Conservation (phyloP, 306 rosid genomes). For the Trifolium repens region DNA sequence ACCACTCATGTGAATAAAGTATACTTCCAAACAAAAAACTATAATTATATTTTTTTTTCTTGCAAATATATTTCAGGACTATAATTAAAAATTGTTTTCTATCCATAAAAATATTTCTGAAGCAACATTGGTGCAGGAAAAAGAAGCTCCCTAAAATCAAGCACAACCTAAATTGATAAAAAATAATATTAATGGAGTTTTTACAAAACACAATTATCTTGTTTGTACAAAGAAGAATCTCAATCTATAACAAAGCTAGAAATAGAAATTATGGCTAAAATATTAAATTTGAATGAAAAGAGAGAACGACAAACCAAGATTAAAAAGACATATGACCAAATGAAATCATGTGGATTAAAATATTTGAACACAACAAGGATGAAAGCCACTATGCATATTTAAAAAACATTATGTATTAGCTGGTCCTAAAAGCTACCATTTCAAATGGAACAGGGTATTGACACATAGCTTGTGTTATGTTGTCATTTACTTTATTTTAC, state of each 20-base stretch:
- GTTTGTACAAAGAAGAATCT: not conserved
- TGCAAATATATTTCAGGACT: too few species aligned
- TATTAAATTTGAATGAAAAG: not conserved
- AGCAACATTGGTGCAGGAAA: too few species aligned
- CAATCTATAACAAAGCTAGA: not conserved
- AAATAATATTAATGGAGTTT: not conserved
- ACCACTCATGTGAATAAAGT: too few species aligned
- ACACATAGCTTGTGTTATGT: slow-evolving; percentile 30
- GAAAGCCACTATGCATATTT: not conserved
- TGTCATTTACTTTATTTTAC: slow-evolving; percentile 16
- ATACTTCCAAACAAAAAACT: too few species aligned
- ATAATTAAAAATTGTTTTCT: too few species aligned
- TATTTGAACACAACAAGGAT: not conserved
- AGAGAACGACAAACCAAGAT: not conserved
- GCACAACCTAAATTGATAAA: too few species aligned
- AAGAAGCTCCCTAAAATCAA: too few species aligned
- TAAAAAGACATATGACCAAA: slow-evolving; percentile 13
- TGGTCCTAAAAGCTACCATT: slow-evolving; percentile 49
- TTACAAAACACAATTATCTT: not conserved
- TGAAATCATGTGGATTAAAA: slow-evolving; percentile 26
- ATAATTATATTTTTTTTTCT: too few species aligned
- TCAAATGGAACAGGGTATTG: slow-evolving; percentile 25
- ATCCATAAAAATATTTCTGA: too few species aligned
- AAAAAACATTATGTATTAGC: slow-evolving; percentile 20
- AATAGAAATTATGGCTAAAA: not conserved